Conservation (phyloP, 2,329 filamentous ascomycete genomes). For the Fusarium circinatum region DNA sequence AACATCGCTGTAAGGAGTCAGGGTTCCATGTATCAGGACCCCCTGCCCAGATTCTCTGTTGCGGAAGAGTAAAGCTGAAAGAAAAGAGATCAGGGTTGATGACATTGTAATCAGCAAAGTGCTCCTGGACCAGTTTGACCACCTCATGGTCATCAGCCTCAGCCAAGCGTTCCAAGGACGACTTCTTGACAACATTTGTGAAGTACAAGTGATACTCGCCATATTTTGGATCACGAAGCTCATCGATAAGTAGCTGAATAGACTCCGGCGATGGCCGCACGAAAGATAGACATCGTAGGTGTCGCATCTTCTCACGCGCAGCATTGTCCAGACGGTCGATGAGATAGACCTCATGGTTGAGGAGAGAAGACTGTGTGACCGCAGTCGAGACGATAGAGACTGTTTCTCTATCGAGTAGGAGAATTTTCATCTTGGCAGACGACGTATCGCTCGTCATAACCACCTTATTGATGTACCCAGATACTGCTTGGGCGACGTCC, state of each 20-base stretch:
- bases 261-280: conserved; percentile 92
- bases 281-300: conserved; percentile 92
- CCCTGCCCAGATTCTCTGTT: conserved; percentile 81
- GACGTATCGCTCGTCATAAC: conserved; percentile 76
- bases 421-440: conserved; percentile 96
- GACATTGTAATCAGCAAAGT: conserved; percentile 95
- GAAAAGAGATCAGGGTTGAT: conserved; percentile 95
- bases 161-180: conserved; percentile 89
- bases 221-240: conserved; percentile 94
- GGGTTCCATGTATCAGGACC: conserved; percentile 90
- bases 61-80: conserved; percentile 76
- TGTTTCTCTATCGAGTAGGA: conserved; percentile 93
- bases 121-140: conserved; percentile 91
- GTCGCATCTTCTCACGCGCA: conserved; percentile 95
- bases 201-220: conserved; percentile 98
- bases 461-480: conserved; percentile 97
- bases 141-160: conserved; percentile 98
- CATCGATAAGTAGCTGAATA: conserved; percentile 93
- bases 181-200: conserved; percentile 98
- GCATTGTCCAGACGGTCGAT: conserved; percentile 94
- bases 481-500: conserved; percentile 93
- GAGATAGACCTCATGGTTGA: conserved; percentile 97
- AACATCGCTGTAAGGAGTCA: conserved; percentile 85
- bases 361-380: conserved; percentile 91
- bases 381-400: conserved; percentile 94